Base-by-base conservation (phyloP, 495 filamentous ascomycete species). In the Hypoxylon lenormandii region DNA sequence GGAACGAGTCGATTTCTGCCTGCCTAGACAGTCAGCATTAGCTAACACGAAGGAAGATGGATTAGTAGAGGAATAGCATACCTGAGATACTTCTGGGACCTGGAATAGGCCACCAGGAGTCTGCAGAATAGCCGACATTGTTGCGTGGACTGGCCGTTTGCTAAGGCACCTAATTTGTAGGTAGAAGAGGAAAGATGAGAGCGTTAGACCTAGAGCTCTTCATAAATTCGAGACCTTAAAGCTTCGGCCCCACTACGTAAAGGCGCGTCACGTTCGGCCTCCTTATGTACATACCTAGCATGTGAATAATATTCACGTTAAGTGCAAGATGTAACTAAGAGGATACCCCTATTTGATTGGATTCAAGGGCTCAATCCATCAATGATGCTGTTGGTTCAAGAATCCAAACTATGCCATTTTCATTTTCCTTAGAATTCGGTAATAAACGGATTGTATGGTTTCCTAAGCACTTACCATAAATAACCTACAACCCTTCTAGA, bases 1-100 rank as follows among this genome's bases (percentile, higher is more conserved):
- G 89, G 77, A 96, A 96, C 23, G 82, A 81, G 66, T 80, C 76
- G 49, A 95, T 86, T 60, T 95, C 92, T 77, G 88, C 87, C 91
- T 94, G 64, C 22, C 49, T 51, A 57, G 37, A 68, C 73, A 73
- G 60, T 69, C 15, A 70, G 74, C 55, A 62, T 72, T 66, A 59
- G 62, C 59, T n/a, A 65, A 33, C 36, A 36, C n/a, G 28, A 71
- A 60, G 36, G 21, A 40, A 26, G 15, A 33, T 13, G 10, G 38
- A 43, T 16, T 12, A 37, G 18, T 37, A 28, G 19, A 57, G 30
- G 22, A 26, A 30, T 21, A 51, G 66, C 83, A 69, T 76, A 88
- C 88, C 60, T 83, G 66, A 53, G 85, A 87, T 54, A 89, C 80
- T 23, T 79, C 73, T 16, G 58, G 83, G 79, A 55, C 61, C 50